phyloP scores from a whole-genome alignment of 208 protist genomes.

The Wallacemonas sp. region DNA sequence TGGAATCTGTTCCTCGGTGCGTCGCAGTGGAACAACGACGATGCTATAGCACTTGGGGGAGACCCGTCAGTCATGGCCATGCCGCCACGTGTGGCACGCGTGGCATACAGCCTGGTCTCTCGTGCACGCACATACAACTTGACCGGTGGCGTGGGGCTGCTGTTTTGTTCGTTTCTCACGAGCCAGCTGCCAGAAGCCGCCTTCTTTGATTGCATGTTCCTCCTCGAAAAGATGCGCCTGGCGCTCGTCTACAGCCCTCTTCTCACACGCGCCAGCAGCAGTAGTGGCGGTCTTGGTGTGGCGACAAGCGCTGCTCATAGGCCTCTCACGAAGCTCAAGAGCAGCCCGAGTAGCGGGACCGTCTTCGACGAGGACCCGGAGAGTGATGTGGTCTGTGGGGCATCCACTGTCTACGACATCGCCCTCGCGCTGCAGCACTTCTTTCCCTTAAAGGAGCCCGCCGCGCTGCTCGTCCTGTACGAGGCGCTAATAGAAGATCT shows the following conservation, averaged over 20 bases:
- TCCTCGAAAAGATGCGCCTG: constrained; percentile 52
- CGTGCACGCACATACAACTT: constrained; percentile 45
- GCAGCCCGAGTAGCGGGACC: not conserved
- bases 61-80: no score
- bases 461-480: constrained; percentile 18
- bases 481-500: constrained; percentile 18
- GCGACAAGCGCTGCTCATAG: not conserved
- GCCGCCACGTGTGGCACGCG: constrained; percentile 17
- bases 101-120: constrained; percentile 50
- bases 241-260: constrained; percentile 27
- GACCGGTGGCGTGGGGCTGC: constrained; percentile 34
- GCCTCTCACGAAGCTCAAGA: not conserved
- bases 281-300: not conserved
- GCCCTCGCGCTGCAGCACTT: constrained; percentile 34
- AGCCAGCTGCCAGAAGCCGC: constrained; percentile 46
- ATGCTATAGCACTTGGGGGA: constrained; percentile 12
- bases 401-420: constrained; percentile 28
- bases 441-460: constrained; percentile 39
- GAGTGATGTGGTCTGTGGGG: not conserved
- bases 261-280: not conserved
- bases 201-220: constrained; percentile 39
- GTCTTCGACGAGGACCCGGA: constrained; percentile 8
- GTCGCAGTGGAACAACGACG: constrained; percentile 43
- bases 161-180: constrained; percentile 45
- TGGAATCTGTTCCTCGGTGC: constrained; percentile 43